Percentiles rank a stretch among this genome's conserved stretches.
Evolutionary conservation across 2,329 filamentous ascomycete genomes (phyloP).

Genomic region (Verticillium dahliae): DNA sequence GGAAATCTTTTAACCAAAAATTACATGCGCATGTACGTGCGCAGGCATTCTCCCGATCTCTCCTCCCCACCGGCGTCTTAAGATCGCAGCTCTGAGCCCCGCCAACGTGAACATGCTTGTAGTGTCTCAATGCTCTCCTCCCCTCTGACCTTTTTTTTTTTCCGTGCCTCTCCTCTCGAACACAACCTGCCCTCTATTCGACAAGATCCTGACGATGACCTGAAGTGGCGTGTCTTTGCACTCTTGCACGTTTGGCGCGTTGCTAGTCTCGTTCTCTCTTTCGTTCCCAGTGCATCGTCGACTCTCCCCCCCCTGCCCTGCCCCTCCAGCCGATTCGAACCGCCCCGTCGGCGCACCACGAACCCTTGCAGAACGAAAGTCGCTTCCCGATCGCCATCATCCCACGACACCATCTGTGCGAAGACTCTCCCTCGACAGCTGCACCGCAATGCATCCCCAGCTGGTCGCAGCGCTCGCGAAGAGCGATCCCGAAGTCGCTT

Average conservation of each 20-base stretch:
- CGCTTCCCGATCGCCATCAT: background rate
- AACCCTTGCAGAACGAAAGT: background rate
- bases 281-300: background rate
- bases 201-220: background rate
- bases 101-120: background rate
- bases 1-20: background rate
- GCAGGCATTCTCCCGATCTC: background rate
- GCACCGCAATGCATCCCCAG: conserved; percentile 27
- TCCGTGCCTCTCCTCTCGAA: background rate
- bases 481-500: conserved; percentile 48
- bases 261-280: background rate
- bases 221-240: background rate
- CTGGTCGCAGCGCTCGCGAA: conserved; percentile 24
- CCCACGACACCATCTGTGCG: background rate
- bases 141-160: background rate
- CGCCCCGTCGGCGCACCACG: background rate
- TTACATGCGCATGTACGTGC: background rate
- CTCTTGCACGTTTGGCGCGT: background rate
- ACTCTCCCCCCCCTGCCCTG: background rate
- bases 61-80: background rate
- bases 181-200: background rate
- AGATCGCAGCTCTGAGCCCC: background rate
- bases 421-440: background rate
- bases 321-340: background rate
- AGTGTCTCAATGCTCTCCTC: background rate